These are phyloP conservation scores for Clonostachys rhizophaga DNA, from an alignment of 2,329 filamentous ascomycete genomes.

Conservation along the genomic window DNA sequence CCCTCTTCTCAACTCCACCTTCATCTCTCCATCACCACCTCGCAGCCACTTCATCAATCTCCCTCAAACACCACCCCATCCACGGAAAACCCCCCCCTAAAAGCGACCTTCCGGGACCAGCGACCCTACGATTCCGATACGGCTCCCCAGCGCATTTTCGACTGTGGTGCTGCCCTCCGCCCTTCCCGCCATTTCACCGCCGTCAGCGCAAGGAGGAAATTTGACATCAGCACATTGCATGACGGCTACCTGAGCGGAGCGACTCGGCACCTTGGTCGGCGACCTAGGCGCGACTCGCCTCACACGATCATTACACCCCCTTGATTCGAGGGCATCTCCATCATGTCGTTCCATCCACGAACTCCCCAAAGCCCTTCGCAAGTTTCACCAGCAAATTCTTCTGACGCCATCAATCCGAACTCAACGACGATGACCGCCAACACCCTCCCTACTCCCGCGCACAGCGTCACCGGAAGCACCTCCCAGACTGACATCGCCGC, in stretches of 20 bases:
- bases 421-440: conserved; percentile 40
- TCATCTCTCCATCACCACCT: neutral
- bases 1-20: conserved; percentile 2
- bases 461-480: conserved; percentile 54
- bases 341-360: conserved; percentile 63
- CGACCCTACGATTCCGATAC: too few relatives aligned
- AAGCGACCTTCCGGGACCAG: too few relatives aligned
- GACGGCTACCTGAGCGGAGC: conserved; percentile 5
- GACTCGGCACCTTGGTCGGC: conserved; percentile 6
- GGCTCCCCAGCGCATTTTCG: too few relatives aligned
- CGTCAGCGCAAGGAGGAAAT: neutral
- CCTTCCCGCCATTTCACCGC: too few relatives aligned
- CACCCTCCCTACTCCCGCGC: conserved; percentile 56
- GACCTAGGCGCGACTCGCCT: conserved; percentile 4
- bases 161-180: too few relatives aligned
- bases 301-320: neutral
- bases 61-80: neutral
- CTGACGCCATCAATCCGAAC: conserved; percentile 34
- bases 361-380: conserved; percentile 65
- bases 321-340: conserved; percentile 1
- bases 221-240: conserved; percentile 3
- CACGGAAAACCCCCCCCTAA: too few relatives aligned
- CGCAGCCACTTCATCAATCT: neutral
- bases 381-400: conserved; percentile 49
- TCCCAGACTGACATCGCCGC: conserved; percentile 39